Evolutionary conservation across 768 basidiomycete species (phyloP).

Genomic region (Exidia glandulosa): DNA sequence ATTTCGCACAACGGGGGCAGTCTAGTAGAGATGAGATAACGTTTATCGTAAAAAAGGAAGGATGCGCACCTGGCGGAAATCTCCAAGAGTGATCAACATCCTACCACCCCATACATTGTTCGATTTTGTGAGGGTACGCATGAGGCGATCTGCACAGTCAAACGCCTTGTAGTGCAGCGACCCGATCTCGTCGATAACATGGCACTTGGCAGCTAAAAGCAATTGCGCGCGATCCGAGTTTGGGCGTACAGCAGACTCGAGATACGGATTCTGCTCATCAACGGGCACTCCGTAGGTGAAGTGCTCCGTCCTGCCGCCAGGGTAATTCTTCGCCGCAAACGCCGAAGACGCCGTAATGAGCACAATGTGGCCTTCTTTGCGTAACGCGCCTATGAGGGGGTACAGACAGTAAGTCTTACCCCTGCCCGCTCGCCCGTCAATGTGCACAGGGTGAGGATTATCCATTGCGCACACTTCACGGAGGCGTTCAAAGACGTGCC

Average conservation of each 20-base stretch:
- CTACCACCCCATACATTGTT: background rate
- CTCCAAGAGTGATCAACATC: background rate
- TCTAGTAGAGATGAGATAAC: background rate
- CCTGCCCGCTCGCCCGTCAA: constrained; percentile 30
- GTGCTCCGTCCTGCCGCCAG: constrained; percentile 26
- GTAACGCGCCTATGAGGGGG: constrained; percentile 21
- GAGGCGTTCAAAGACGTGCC: background rate
- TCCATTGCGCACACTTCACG: constrained; percentile 1
- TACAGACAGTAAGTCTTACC: constrained; percentile 30
- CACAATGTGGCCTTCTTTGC: constrained; percentile 18
- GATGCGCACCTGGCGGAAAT: background rate
- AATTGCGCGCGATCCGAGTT: background rate
- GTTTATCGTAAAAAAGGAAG: too few relatives aligned
- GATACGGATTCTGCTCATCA: background rate
- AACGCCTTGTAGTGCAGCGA: background rate
- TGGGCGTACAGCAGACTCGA: too few relatives aligned
- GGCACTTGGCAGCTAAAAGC: background rate
- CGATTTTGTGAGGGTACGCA: background rate
- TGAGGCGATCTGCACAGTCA: background rate
- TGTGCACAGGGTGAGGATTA: constrained; percentile 12
- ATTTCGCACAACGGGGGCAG: background rate
- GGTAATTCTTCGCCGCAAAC: constrained; percentile 29
- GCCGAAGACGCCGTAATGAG: constrained; percentile 28
- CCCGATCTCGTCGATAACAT: background rate
- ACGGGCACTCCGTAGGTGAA: constrained; percentile 14